These are phyloP conservation scores for Pyrenophora seminiperda DNA, from an alignment of 2,329 filamentous ascomycete species.

Conservation along the genomic window DNA sequence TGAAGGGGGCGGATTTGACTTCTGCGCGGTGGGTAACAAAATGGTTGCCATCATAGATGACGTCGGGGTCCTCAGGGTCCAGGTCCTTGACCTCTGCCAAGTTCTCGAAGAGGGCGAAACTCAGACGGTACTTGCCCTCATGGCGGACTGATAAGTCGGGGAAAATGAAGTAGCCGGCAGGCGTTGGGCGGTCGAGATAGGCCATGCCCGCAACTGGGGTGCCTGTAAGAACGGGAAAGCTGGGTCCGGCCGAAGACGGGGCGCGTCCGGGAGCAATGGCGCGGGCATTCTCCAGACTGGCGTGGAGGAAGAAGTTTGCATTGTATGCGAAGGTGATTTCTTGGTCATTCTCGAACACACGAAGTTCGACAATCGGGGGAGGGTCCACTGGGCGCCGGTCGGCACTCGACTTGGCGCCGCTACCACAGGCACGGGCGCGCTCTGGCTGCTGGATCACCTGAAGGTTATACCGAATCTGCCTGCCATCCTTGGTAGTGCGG, in stretches of 20 bases:
- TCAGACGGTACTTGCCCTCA: constrained; percentile 88
- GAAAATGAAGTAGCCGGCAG: constrained; percentile 93
- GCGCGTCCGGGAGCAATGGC: constrained; percentile 80
- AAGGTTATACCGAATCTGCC: constrained; percentile 79
- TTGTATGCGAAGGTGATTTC: constrained; percentile 86
- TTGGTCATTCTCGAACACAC: constrained; percentile 74
- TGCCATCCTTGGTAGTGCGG: constrained; percentile 73
- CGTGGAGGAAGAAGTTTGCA: constrained; percentile 94
- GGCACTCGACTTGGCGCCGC: constrained; percentile 80
- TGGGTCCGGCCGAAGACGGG: constrained; percentile 63
- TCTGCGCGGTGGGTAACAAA: constrained; percentile 86
- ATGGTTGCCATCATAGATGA: constrained; percentile 49
- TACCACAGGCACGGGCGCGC: constrained; percentile 91
- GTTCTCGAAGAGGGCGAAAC: constrained; percentile 92
- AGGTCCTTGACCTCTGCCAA: constrained; percentile 83
- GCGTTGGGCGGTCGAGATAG: constrained; percentile 83
- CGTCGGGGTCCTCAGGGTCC: constrained; percentile 60
- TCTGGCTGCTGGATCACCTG: constrained; percentile 92
- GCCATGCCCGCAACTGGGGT: constrained; percentile 95
- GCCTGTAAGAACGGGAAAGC: constrained; percentile 85
- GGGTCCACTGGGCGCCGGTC: constrained; percentile 93
- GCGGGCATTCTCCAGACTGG: constrained; percentile 85
- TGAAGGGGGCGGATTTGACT: constrained; percentile 84
- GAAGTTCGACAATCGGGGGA: constrained; percentile 90
- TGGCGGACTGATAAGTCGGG: constrained; percentile 95